Evolutionary conservation across 176 grass and related monocot species (phyloP), one percentile per base, ranked within the genome.

Genomic region (Ananas comosus): DNA sequence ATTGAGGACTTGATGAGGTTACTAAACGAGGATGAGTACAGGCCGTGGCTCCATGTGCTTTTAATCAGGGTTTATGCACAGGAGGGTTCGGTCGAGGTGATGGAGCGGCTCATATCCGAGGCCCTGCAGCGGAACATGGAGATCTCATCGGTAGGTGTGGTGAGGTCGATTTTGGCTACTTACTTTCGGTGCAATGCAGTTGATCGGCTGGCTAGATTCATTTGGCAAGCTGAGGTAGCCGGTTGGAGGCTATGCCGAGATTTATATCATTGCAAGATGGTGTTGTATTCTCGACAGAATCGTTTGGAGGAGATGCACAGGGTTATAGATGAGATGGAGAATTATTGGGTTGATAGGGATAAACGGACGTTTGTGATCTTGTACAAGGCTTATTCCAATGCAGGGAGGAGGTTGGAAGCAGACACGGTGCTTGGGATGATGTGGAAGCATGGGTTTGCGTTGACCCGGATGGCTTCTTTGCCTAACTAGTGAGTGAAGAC

Each of bases 251-350:
- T 85, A 25, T 85, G 59, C 47, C 73, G 53, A 56, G 73, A 74
- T 72, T 53, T 85, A 64, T 85, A 85, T 66, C 67, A 79, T 51
- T 80, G 77, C 72, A 85, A 85, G 72, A 80, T 85, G 83, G 42
- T 85, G 64, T 70, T 85, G 66, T 80, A 76, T 57, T 73, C 76
- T 13, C 56, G 72, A 29, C 50, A 80, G 70, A 79, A 65, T 2
- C 65, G 56, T 49, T 64, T 85, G 33, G 49, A 25, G 21, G 83
- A 85, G 51, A 85, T 85, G 83, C 56, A 51, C 66, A 25, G 23
- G 2, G 72, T 67, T 65, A 50, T 80, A 51, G 66, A 80, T 80
- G 77, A 80, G 72, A 71, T 85, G 83, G 71, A 85, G 64, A 80
- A 68, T 58, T 80, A 67, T 72, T 67, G 72, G 66, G 72, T 74